Conservation (phyloP, 2,329 filamentous ascomycete genomes). For the Aureobasidium musti region DNA sequence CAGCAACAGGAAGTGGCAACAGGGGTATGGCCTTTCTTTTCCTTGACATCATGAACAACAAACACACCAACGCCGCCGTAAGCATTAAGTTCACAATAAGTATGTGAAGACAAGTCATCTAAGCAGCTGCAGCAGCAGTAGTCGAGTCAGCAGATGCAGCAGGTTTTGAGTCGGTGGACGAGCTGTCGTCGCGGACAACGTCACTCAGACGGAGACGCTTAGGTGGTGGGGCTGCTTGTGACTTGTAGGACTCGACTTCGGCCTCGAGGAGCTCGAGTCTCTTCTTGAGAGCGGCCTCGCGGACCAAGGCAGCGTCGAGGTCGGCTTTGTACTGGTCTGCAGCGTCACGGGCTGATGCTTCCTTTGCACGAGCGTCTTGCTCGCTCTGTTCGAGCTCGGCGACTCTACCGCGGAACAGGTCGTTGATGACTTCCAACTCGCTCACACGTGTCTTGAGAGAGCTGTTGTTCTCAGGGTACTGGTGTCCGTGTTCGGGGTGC, state of each 20-base stretch:
- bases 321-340: constrained; percentile 61
- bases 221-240: constrained; percentile 14
- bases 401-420: constrained; percentile 67
- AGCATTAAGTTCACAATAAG: constrained; percentile 4
- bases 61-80: constrained; percentile 22
- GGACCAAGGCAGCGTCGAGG: constrained; percentile 71
- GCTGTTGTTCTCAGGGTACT: constrained; percentile 80
- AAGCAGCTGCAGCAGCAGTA: constrained; percentile 13
- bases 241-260: constrained; percentile 19
- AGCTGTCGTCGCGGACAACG: constrained; percentile 27
- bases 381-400: constrained; percentile 76
- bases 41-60: constrained; percentile 15
- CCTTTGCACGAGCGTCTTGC: constrained; percentile 63
- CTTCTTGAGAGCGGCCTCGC: constrained; percentile 80
- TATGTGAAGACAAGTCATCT: not conserved
- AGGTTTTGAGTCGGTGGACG: not conserved
- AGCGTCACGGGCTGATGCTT: constrained; percentile 60
- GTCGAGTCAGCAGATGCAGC: not conserved
- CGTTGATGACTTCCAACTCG: constrained; percentile 91
- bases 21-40: constrained; percentile 24
- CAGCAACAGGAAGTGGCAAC: constrained; percentile 18
- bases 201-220: constrained; percentile 32
- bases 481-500: constrained; percentile 69
- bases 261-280: constrained; percentile 74
- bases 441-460: constrained; percentile 92